Evolutionary conservation across 139 green algal species (phyloP), one percentile per base, ranked within the genome.

Genomic region (Mesotaenium endlicherianum): DNA sequence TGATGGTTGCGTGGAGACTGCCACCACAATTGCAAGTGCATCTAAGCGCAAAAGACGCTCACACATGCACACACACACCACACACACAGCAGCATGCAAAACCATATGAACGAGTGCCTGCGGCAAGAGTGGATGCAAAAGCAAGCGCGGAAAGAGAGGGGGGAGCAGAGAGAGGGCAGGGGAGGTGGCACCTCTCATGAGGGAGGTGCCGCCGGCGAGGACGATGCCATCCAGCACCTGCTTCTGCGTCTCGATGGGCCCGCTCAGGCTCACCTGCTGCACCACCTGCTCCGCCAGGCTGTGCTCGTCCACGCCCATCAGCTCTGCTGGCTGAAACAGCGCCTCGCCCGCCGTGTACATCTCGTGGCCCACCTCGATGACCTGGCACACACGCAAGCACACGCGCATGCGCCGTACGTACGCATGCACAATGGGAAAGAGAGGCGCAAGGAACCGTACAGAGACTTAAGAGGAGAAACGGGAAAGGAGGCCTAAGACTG

Each of bases 221-320:
- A 91, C 47, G 30, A 92, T 75, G 77, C 90, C 90, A 41, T 91
- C 87, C 16, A 88, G 83, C 36, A 90, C 50, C 17, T 80, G 41
- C 44, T 86, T 85, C 16, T 89, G 72, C 2, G 87, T 53, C 2
- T 86, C 78, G 20, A 49, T 36, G 2, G 71, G n/a, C 26, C 34
- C 34, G 4, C 4, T 5, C 5, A 87, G 70, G 42, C 38, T 83
- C 17, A 87, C 78, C 3, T 60, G 16, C 0, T 89, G 83, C 20
- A 59, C 72, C 16, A 89, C 59, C 0, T 82, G 78, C 16, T 89
- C 88, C 5, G 75, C 43, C 2, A 92, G 70, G 58, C 88, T 87
- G 20, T 59, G 44, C 0, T 53, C 50, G 72, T 94, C 89, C 69
- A 77, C 26, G 40, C 90, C 91, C 45, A 93, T 34, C 45, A 93